Base-by-base conservation (phyloP, 192 early-diverging fungal species). In the Backusella liffmaniae region DNA sequence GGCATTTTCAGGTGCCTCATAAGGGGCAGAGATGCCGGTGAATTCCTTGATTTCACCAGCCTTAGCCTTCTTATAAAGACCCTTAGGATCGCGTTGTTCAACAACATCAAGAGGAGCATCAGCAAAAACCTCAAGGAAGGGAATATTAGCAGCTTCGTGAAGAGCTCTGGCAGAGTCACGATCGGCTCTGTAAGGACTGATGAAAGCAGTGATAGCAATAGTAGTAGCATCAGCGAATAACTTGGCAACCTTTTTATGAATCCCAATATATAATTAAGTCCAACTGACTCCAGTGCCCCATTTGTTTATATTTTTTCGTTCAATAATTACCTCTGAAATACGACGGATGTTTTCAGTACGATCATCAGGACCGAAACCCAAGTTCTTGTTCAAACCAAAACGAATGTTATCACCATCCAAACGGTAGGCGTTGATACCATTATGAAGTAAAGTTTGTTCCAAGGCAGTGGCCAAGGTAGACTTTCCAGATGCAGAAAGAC, bases 361-460 rank as follows among this genome's bases (percentile, higher is more conserved):
- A 75, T 96, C 96, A 62, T 92, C 91, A 62, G 94, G 94, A 67
- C 93, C 93, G 77, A 96, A 98, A 34, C 95, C 94, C 29, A 98
- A 86, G 81, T 96, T 93, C 85, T 96, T 97, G 90, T 98, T 98
- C 51, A 98, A 84, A 30, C 96, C 96, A 76, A 98, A 98, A n/a
- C 96, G 92, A 67, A 98, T 93, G 84, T 98, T 98, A 86, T 98
- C 96, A 49, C 96, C 96, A 78, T 98, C 96, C 70, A 98, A 90
- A 29, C 96, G 92, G 84, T 98, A 98, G 34, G 91, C 90, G n/a
- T 84, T 85, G 49, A 95, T 74, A 67, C 88, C 88, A 35, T 82
- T 77, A 76, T 94, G 92, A 29, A 98, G 88, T 42, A 98, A 86
- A 70, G 92, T 88, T 75, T 96, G 95, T 84, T 98, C 96, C 13